Percentiles rank a stretch among this genome's conserved stretches.
Evolutionary conservation across 2,329 filamentous ascomycete species (phyloP).

Genomic region (Phialophora macrospora): DNA sequence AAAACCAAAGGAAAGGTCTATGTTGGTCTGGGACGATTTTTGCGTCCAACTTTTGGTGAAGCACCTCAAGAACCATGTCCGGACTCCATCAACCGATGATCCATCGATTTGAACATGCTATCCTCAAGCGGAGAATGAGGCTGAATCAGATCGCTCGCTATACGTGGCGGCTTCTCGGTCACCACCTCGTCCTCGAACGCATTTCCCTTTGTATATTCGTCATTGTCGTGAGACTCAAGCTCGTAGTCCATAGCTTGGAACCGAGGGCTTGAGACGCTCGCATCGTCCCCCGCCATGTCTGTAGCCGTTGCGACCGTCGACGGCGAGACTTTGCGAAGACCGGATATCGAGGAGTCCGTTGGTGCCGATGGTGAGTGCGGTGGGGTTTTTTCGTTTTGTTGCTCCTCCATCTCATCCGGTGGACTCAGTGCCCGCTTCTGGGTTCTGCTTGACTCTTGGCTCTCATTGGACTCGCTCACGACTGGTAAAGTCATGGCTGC

Average conservation of each 20-base stretch:
- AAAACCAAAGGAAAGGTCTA: conserved; percentile 13
- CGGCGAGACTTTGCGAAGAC: conserved; percentile 32
- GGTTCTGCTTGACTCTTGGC: conserved; percentile 56
- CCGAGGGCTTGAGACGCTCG: conserved; percentile 27
- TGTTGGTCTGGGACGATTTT: conserved; percentile 1
- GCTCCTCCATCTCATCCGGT: conserved; percentile 20
- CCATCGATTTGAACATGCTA: conserved; percentile 26
- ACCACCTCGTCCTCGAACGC: conserved; percentile 1
- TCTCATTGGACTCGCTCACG: conserved; percentile 87
- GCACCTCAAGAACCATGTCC: conserved; percentile 1
- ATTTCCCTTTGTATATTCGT: conserved; percentile 1
- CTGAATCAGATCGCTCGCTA: conserved; percentile 37
- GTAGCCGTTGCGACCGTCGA: conserved; percentile 31
- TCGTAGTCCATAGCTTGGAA: conserved; percentile 21
- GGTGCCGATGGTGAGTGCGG: conserved; percentile 6
- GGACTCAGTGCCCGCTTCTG: conserved; percentile 35
- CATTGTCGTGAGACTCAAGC: neutral
- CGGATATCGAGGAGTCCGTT: conserved; percentile 20
- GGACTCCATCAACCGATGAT: conserved; percentile 20
- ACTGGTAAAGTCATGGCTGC: conserved; percentile 71
- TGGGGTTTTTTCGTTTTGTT: conserved; percentile 8
- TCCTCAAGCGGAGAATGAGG: conserved; percentile 30
- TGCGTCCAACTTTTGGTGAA: neutral
- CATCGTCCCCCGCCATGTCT: conserved; percentile 25
- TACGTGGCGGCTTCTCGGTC: conserved; percentile 32